Evolutionary conservation across 140 eudicot genomes (phyloP), one percentile per base, ranked within the genome.

Genomic region (Senecio squalidus): DNA sequence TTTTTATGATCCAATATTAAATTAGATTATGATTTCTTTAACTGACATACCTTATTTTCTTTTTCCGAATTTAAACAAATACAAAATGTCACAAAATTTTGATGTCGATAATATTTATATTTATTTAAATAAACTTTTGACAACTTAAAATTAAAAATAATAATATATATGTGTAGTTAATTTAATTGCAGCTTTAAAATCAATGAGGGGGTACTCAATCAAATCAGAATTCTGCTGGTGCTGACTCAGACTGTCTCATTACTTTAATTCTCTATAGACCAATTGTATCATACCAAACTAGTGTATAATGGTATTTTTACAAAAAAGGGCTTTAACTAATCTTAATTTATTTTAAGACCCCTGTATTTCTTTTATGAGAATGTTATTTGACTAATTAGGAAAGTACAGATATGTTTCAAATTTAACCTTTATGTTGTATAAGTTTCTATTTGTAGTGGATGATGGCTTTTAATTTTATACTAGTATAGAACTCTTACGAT

Each of bases 151-250:
- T n/a, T 17, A 44, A 44, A 44, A 17, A 1, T 44, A 17, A 1
- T n/a, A 0, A 2, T 31, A 33, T 33, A 30, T 4, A 30, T 30
- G 36, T 4, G 4, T 9, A 43, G 24, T 43, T 43, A 43, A 50
- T 13, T 29, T 13, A 44, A 38, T 14, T 46, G 39, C 27, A 56
- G 30, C 67, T 46, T 27, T 34, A 68, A 27, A 17, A 47, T 36
- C 25, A 34, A 58, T 25, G 30, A 59, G 68, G 23, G 23, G 40
- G 41, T 30, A 59, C 16, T 49, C 23, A 58, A 67, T 55, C 58
- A 67, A 55, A 31, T 48, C 64, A 55, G 72, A 67, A 67, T 56
- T 30, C 28, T 55, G 73, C 40, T 67, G 66, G 11, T 45, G 61
- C 74, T 69, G 68, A 49, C 61, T 69, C n/a, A 4, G 61, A 38